Base-by-base conservation (phyloP, 768 basidiomycete genomes). In the Termitomyces sp. region DNA sequence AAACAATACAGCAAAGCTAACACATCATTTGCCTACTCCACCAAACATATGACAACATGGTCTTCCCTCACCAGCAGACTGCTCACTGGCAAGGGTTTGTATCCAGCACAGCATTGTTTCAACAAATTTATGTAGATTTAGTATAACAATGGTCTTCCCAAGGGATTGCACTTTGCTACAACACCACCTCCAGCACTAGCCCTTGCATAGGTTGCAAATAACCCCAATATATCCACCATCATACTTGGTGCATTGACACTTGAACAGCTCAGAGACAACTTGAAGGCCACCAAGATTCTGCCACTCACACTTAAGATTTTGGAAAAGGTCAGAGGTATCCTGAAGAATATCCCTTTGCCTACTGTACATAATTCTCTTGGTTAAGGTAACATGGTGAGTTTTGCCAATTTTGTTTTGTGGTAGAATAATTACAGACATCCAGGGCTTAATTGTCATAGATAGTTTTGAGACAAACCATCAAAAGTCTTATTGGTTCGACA, bases 121-220 rank as follows among this genome's bases (percentile, higher is more conserved):
- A 1, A 49, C 19, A 34, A 4, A 21, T 0, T 19, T 21, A 34
- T 21, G 5, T 39, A 6, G 1, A 21, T 25, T 14, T 21, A 80
- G 85, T 86, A 88, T 72, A 89, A 90, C 70, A 75, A 88, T 58
- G 87, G 89, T 23, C 77, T 93, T 64, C 91, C 91, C 1, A 68
- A 79, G 8, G 85, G 80, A 52, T 91, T 88, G 0, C 85, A 91
- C 28, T 85, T 85, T 68, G 81, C 79, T 28, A 82, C 72, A 56
- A 82, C 87, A 66, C 79, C 78, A 61, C 80, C 74, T 66, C 77
- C 79, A n/a, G 79, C 82, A 10, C 79, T 95, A 30, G 86, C 92
- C 0, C 79, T 94, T 37, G 91, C 91, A 6, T 94, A 90, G 89
- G 76, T 86, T 3, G 81, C 85, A 12, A 77, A 72, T 63, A 86